Evolutionary conservation across 2,329 filamentous ascomycete genomes (phyloP).

Genomic region (Cordyceps militaris): DNA sequence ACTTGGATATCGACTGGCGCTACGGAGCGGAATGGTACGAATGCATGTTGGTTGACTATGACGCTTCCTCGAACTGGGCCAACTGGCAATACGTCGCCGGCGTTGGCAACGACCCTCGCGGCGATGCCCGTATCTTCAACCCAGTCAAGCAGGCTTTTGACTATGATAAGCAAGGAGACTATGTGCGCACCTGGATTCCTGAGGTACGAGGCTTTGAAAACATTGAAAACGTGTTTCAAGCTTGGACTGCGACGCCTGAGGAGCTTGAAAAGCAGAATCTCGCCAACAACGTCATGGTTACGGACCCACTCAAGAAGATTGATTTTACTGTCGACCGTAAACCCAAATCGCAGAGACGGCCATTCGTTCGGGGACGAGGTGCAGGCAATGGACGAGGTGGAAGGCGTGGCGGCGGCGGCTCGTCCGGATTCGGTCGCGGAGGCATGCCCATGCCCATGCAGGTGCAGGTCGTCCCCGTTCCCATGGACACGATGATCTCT

Average conservation of each 20-base stretch:
- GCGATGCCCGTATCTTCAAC: constrained; percentile 69
- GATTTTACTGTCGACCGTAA: constrained; percentile 53
- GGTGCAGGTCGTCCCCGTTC: not conserved
- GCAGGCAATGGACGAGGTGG: constrained; percentile 9
- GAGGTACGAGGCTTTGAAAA: constrained; percentile 52
- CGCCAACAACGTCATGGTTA: constrained; percentile 55
- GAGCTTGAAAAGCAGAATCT: constrained; percentile 52
- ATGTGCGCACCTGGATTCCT: constrained; percentile 66
- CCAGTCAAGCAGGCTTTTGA: constrained; percentile 74
- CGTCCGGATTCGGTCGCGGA: constrained; percentile 10
- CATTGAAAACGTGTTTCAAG: constrained; percentile 59
- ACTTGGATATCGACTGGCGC: constrained; percentile 71
- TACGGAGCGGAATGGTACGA: constrained; percentile 81
- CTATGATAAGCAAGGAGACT: constrained; percentile 63
- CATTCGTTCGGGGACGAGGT: constrained; percentile 21
- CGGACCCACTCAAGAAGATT: constrained; percentile 58
- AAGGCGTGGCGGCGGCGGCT: constrained; percentile 15
- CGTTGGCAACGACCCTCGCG: constrained; percentile 71
- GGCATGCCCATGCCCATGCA: constrained; percentile 1
- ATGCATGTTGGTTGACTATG: constrained; percentile 66
- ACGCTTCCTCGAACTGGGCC: constrained; percentile 69
- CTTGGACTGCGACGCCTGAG: constrained; percentile 55
- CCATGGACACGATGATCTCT: not conserved
- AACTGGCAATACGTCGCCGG: constrained; percentile 80
- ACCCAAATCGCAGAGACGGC: constrained; percentile 24